phyloP scores from a whole-genome alignment of 2,329 filamentous ascomycete genomes.

The Raffaelea arxii region DNA sequence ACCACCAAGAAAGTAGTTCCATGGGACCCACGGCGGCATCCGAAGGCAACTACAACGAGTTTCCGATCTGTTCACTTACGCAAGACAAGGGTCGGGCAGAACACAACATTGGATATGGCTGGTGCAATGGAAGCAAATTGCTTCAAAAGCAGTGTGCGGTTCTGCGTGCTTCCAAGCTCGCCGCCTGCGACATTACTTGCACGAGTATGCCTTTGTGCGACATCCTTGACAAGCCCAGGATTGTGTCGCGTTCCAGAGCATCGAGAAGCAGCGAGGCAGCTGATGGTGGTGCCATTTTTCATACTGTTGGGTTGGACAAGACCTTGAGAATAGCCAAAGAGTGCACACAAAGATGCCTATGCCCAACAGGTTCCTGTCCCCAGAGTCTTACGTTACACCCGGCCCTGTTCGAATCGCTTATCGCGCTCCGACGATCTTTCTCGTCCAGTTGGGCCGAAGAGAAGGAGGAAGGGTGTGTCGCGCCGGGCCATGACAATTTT shows the following conservation, averaged over 20 bases:
- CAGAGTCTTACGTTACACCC: slow-evolving; percentile 27
- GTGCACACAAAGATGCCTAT: no score
- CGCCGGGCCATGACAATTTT: slow-evolving; percentile 17
- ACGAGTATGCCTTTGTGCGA: slow-evolving; percentile 40
- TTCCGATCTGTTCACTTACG: slow-evolving; percentile 45
- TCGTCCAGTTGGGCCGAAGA: slow-evolving; percentile 16
- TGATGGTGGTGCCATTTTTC: slow-evolving; percentile 21
- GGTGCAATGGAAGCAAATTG: slow-evolving; percentile 18
- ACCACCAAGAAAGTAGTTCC: slow-evolving; percentile 26
- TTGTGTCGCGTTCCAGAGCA: slow-evolving; percentile 42
- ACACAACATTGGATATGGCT: slow-evolving; percentile 42
- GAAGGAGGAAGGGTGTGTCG: slow-evolving; percentile 27
- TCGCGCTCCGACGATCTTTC: slow-evolving; percentile 33
- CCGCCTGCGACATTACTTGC: slow-evolving; percentile 3
- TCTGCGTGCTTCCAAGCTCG: slow-evolving; percentile 18
- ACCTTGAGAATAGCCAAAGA: slow-evolving; percentile 27
- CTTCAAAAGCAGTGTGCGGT: no score
- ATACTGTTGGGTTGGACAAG: slow-evolving; percentile 25
- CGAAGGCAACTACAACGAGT: slow-evolving; percentile 43
- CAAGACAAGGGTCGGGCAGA: slow-evolving; percentile 44
- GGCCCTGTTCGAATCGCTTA: slow-evolving; percentile 28
- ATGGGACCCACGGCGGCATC: slow-evolving; percentile 20
- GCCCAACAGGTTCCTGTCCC: slow-evolving; percentile 24
- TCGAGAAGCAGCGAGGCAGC: slow-evolving; percentile 33
- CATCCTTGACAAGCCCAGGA: no score